Evolutionary conservation across 2,329 filamentous ascomycete genomes (phyloP), one percentile per base, ranked within the genome.

Genomic region (Ceratocystis cubensis): DNA sequence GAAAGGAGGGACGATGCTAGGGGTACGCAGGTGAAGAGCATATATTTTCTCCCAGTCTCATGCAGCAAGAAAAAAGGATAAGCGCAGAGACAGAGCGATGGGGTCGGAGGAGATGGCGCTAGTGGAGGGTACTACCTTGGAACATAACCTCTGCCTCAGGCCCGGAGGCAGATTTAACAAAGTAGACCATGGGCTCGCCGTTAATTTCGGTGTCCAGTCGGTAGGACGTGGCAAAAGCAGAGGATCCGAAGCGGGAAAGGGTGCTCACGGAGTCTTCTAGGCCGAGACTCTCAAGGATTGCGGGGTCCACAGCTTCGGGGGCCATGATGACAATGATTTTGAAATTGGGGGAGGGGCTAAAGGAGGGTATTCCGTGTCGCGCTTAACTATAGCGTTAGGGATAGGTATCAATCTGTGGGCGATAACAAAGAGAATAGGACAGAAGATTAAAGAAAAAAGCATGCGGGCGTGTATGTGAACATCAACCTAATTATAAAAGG

Each of bases 131-230:
- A 50, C 69, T 67, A 85, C 85, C 88, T 75, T 78, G 76, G 72
- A 92, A 91, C 88, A 92, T 92, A 45, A 80, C 70, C 61, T 83
- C 81, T 0, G 87, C 82, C 20, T 82, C 80, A 2, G 76, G 72
- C 0, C 86, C 87, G 3, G 74, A 75, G 0, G 85, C 86, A 0
- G 81, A 89, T 75, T 93, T 92, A 75, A 92, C 82, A 73, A 92
- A 93, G 71, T 82, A 91, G 22, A 78, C 76, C 70, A 77, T 78
- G 1, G 79, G 76, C 56, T 76, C 76, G 37, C 81, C 83, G 70
- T 84, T 76, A 17, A 74, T 70, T 2, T 76, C 74, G 2, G 76
- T 74, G 15, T 76, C 76, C 64, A 82, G 71, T 73, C 86, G 88
- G 67, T 82, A 86, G 0, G 87, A 89, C 0, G 84, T 85, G 1